Evolutionary conservation across 768 basidiomycete species (phyloP).

Genomic region (Nevesoporus exiguus): DNA sequence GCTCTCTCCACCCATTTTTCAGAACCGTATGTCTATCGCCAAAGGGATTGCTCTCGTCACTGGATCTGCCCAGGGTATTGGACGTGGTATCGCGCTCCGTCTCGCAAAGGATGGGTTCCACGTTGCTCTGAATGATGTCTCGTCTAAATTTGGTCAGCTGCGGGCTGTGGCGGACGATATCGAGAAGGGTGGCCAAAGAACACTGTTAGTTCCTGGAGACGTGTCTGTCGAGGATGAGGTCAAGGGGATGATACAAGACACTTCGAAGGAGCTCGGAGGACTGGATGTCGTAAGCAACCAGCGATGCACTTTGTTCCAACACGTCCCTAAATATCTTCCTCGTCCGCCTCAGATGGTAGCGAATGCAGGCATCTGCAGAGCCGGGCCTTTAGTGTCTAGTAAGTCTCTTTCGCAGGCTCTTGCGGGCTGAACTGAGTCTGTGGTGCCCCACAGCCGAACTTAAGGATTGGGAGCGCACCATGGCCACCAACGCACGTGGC

Average conservation of each 20-base stretch:
- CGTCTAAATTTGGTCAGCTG: slow-evolving; percentile 12
- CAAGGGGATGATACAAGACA: background rate
- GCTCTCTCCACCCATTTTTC: background rate
- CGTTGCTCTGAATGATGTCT: slow-evolving; percentile 29
- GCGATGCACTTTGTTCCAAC: background rate
- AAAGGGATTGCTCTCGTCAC: slow-evolving; percentile 25
- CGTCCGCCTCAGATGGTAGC: slow-evolving; percentile 11
- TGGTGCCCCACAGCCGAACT: background rate
- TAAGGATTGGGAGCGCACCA: slow-evolving; percentile 6
- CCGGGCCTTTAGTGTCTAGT: background rate
- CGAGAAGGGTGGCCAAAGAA: slow-evolving; percentile 9
- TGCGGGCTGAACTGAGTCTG: background rate
- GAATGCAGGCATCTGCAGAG: background rate
- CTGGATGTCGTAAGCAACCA: background rate
- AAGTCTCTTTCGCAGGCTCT: background rate
- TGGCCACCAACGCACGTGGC: slow-evolving; percentile 48
- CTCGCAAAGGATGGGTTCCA: slow-evolving; percentile 25
- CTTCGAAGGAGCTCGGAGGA: background rate
- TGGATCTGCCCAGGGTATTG: slow-evolving; percentile 31
- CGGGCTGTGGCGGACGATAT: slow-evolving; percentile 11
- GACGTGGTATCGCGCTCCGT: slow-evolving; percentile 18
- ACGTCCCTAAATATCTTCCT: background rate
- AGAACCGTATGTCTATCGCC: background rate
- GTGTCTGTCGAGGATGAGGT: background rate
- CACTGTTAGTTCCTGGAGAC: background rate